These are phyloP conservation scores for Cytospora piceicola DNA, from an alignment of 2,329 filamentous ascomycete species.

Conservation along the genomic window DNA sequence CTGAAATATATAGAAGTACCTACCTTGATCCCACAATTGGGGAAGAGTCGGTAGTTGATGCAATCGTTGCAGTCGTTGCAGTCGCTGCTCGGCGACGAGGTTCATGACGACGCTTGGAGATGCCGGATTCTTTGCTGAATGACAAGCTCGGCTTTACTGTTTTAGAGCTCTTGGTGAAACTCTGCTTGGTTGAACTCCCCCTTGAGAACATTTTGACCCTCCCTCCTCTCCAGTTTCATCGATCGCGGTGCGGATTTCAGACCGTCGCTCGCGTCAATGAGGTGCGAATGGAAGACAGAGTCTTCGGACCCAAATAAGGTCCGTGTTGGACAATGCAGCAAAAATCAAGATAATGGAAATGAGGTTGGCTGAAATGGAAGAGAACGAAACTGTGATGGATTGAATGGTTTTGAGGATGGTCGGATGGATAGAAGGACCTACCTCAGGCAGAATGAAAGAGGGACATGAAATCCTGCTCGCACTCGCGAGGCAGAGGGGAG, in stretches of 20 bases:
- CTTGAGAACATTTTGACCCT: conserved; percentile 50
- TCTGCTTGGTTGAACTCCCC: conserved; percentile 50
- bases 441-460: conserved; percentile 25
- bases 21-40: conserved; percentile 49
- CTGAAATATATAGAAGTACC: conserved; percentile 31
- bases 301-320: neutral
- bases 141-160: conserved; percentile 55
- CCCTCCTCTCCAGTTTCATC: conserved; percentile 17
- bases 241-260: neutral
- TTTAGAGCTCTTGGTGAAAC: conserved; percentile 58
- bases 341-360: neutral
- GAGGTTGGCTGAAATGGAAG: neutral
- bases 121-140: conserved; percentile 57
- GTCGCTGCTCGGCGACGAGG: conserved; percentile 53
- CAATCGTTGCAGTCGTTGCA: conserved; percentile 45
- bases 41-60: conserved; percentile 43
- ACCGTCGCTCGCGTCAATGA: neutral
- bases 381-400: neutral
- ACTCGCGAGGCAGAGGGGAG: conserved; percentile 16
- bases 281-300: conserved; percentile 1
- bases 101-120: conserved; percentile 60
- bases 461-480: conserved; percentile 3
- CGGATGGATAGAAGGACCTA: conserved; percentile 17
- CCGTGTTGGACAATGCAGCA: neutral
- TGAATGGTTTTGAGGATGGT: neutral